Base-by-base conservation (phyloP, 805 yeast species). In the Pichia manshurica region DNA sequence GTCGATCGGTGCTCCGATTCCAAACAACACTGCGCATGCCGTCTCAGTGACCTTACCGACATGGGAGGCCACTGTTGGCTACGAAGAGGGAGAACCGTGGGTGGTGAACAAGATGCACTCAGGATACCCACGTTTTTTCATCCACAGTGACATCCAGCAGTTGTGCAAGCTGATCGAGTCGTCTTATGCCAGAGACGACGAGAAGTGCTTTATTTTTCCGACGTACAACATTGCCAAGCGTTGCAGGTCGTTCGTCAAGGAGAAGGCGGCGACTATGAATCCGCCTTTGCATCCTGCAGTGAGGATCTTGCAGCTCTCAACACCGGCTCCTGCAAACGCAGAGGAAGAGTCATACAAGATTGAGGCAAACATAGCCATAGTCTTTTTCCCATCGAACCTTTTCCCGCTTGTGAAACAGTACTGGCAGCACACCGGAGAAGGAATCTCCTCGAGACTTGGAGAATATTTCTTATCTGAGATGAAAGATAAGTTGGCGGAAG, bases 351-450 rank as follows among this genome's bases (percentile, higher is more conserved):
- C 80, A 2, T 74, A 73, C 51, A 73, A 79, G 49, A 69, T 80
- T 23, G 90, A 82, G 56, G 78, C 89, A 13, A 77, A 77, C 36
- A 77, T 91, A 46, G 84, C 90, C 0, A 84, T 80, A 19, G 87
- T 89, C n/a, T 82, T 93, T 52, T 86, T 84, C 58, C 87, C 87
- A 2, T 64, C 70, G 2, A 69, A 71, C 3, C 80, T 74, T 49
- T 80, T 72, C 52, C 64, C 78, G 1, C 63, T 85, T 4, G 90
- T 93, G 35, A 89, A 87, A 61, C 80, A 80, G 57, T 93, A 87
- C 67, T 93, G 99, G 99, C 97, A 91, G 64, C 96, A 90, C 60
- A 72, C 96, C 0, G 99, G 99, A 23, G 97, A 91, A 65, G 96
- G 96, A n/a, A 78, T 93, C 23, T 87, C 96, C 15, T 87, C 96